Base-by-base conservation (phyloP, 78 protist species). In the Dictyostelium firmibasis region DNA sequence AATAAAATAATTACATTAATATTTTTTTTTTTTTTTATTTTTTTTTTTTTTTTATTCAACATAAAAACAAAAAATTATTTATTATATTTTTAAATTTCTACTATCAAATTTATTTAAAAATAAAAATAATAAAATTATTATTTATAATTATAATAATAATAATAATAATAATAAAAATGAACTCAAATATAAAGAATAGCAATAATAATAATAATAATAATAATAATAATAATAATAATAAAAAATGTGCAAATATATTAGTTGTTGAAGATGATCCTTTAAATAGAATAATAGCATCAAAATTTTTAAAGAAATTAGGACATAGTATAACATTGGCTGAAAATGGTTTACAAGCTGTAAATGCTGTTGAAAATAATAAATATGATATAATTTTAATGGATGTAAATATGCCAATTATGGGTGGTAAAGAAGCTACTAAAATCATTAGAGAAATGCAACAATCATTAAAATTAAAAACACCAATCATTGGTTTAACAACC, bases 351-450 rank as follows among this genome's bases (percentile, higher is more conserved):
- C 74, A 78, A 23, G 94, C 94, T 23, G 60, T 67, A 16, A 62
- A 89, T 11, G 41, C 25, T 1, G 86, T 53, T 13, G 33, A 16
- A 4, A n/a, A 11, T 4, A 36, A 89, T n/a, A 29, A 31, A 9
- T 89, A 31, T 27, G 94, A 89, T 33, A 69, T 89, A 7, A 89
- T 89, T 23, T 29, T 89, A 23, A 89, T 89, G 94, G 94, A 89
- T 33, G 94, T 89, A 14, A 50, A 89, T 8, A 89, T 89, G 94
- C 86, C 86, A 27, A 50, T 41, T 13, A 89, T 89, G 94, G 53
- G 29, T 43, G 94, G 94, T 20, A 43, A 60, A 47, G 87, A 89
- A 44, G 60, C 94, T 5, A 89, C 94, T 0, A 38, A n/a, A 29
- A 78, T 69, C 8, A 89, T 89, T 23, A 89, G 94, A 89, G 84